Conservation (phyloP, 2,329 filamentous ascomycete genomes). For the Aspergillus sp. region DNA sequence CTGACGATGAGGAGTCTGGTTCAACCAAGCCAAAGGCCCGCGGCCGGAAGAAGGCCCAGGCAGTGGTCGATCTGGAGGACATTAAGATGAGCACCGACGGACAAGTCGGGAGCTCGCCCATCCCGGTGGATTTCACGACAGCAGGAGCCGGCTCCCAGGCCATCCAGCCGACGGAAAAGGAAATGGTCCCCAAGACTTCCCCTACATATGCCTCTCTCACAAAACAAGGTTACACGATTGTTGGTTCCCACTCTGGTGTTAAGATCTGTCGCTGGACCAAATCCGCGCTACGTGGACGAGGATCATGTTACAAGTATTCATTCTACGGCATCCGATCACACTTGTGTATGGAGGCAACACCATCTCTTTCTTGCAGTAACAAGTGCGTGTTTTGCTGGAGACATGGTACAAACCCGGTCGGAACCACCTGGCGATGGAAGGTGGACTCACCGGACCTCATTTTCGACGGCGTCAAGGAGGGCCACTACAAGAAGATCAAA, state of each 20-base stretch:
- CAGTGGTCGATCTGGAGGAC: constrained; percentile 80
- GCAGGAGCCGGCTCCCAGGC: constrained; percentile 44
- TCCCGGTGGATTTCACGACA: constrained; percentile 80
- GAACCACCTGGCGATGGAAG: constrained; percentile 95
- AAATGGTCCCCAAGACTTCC: constrained; percentile 91
- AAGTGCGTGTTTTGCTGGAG: constrained; percentile 99
- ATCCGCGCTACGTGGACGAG: constrained; percentile 86
- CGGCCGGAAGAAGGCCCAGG: constrained; percentile 45
- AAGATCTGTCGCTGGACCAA: constrained; percentile 99
- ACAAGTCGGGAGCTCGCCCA: constrained; percentile 42
- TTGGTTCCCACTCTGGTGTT: constrained; percentile 92
- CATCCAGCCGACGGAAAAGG: constrained; percentile 58
- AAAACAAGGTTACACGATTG: constrained; percentile 94
- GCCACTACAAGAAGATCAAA: constrained; percentile 96
- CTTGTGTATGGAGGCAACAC: constrained; percentile 97
- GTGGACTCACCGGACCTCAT: constrained; percentile 89
- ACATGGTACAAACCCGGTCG: constrained; percentile 94
- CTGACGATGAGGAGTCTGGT: constrained; percentile 55
- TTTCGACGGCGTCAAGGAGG: constrained; percentile 84
- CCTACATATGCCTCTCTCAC: constrained; percentile 87
- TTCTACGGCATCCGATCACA: constrained; percentile 97
- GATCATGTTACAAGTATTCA: constrained; percentile 95
- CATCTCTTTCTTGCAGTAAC: constrained; percentile 92
- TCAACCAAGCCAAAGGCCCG: constrained; percentile 53
- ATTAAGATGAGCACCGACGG: constrained; percentile 53